Base-by-base conservation (phyloP, 306 rosid species). In the Vachellia pachyceras region DNA sequence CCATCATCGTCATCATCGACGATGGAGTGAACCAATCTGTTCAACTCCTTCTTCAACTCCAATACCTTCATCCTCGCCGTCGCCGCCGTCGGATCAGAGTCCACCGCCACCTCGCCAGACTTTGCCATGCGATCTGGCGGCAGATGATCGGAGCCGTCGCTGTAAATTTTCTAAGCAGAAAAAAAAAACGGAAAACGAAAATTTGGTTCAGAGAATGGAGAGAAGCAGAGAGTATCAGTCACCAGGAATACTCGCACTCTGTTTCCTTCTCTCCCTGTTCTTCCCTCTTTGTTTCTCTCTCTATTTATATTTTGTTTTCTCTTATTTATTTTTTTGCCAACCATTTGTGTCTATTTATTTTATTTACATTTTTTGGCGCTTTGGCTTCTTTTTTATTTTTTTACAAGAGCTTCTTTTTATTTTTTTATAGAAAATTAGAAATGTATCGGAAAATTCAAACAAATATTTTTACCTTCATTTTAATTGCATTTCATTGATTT, bases 11-110 rank as follows among this genome's bases (percentile, higher is more conserved):
- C 87, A 7, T 44, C 12, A 10, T 44, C 47, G 4, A 87, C 72
- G 15, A 90, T 84, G 55, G 86, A 86, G 35, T 76, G 75, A 37
- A 87, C 86, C 73, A 90, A 80, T 79, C 88, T 83, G 81, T 82
- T 89, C 77, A 88, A 64, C 83, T 90, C 92, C 76, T 52, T 90
- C 90, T 90, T 90, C 91, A 90, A 82, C 69, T 88, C 91, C 10
- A 73, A 52, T 39, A 71, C 80, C 68, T 69, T 88, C 50, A 83
- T 83, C 78, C 82, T 45, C 72, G 83, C 65, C 64, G 88, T 80
- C 70, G 83, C 60, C 68, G 82, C 73, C 65, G 87, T 79, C 63
- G 94, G 81, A 77, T 87, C 91, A 33, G 80, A 77, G 5, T 75
- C 89, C 2, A 40, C 88, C 35, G 41, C 88, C 40, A 84, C 88